Conservation (phyloP, 2,329 filamentous ascomycete genomes). For the Diaporthe sp. region DNA sequence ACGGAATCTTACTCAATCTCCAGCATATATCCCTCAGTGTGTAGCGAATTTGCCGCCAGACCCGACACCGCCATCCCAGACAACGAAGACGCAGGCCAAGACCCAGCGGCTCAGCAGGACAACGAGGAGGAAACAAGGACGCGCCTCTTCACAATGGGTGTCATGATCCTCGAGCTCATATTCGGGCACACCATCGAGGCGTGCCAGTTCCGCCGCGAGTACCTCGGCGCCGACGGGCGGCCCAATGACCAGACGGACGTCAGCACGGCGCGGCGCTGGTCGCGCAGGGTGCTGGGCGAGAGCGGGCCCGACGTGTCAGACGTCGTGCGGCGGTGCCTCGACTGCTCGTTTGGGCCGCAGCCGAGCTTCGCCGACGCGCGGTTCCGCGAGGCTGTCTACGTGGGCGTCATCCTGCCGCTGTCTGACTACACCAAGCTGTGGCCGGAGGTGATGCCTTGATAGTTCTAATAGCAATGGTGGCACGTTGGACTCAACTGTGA, state of each 20-base stretch:
- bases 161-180: background rate
- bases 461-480: background rate
- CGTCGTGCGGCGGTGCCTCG: background rate
- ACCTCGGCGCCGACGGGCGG: background rate
- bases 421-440: background rate
- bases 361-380: background rate
- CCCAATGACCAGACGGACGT: background rate
- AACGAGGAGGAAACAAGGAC: background rate
- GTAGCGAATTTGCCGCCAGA: background rate
- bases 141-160: background rate
- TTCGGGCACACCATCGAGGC: background rate
- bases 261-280: background rate
- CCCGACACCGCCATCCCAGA: background rate
- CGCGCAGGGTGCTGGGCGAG: background rate
- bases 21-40: background rate
- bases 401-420: background rate
- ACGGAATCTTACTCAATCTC: background rate
- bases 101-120: background rate
- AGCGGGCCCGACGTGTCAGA: background rate
- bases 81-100: background rate
- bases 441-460: background rate
- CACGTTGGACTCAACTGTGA: background rate
- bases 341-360: slow-evolving; percentile 1
- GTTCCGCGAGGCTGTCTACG: background rate
- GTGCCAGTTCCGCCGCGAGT: background rate